Evolutionary conservation across 768 basidiomycete genomes (phyloP).

Genomic region (Auricularia sp.): DNA sequence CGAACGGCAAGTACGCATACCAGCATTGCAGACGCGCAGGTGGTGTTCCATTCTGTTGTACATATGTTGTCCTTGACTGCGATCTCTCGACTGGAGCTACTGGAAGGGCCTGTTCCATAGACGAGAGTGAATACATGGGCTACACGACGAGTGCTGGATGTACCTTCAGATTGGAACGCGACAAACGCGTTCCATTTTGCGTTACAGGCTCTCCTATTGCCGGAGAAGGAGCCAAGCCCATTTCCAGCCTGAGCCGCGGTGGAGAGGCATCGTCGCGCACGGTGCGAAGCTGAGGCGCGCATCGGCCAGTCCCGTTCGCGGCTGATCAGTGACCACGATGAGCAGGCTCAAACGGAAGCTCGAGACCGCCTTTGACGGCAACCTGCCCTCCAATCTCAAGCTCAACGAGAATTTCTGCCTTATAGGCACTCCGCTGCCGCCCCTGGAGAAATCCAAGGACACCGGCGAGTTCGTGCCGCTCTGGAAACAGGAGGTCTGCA

Average conservation of each 20-base stretch:
- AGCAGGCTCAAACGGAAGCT: constrained; percentile 74
- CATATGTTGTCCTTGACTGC: constrained; percentile 87
- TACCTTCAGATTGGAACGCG: background rate
- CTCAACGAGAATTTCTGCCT: constrained; percentile 81
- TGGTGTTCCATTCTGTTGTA: constrained; percentile 51
- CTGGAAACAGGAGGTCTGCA: constrained; percentile 88
- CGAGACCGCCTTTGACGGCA: constrained; percentile 66
- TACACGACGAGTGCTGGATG: background rate
- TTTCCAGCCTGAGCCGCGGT: background rate
- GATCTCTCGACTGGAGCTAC: constrained; percentile 20
- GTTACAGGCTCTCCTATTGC: background rate
- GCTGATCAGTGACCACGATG: constrained; percentile 29
- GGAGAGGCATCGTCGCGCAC: constrained; percentile 11
- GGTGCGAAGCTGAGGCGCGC: constrained; percentile 11
- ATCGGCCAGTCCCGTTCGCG: constrained; percentile 5
- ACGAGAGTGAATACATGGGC: background rate
- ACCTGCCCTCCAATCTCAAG: constrained; percentile 45
- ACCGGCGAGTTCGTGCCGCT: constrained; percentile 90
- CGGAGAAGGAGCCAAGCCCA: background rate
- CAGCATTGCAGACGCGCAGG: constrained; percentile 75
- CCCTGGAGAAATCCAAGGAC: constrained; percentile 90
- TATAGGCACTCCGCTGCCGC: constrained; percentile 89
- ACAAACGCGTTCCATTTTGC: background rate
- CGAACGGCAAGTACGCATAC: background rate
- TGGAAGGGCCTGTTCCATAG: background rate